Conservation (phyloP, 768 basidiomycete species). For the Neoboletus magnificus region DNA sequence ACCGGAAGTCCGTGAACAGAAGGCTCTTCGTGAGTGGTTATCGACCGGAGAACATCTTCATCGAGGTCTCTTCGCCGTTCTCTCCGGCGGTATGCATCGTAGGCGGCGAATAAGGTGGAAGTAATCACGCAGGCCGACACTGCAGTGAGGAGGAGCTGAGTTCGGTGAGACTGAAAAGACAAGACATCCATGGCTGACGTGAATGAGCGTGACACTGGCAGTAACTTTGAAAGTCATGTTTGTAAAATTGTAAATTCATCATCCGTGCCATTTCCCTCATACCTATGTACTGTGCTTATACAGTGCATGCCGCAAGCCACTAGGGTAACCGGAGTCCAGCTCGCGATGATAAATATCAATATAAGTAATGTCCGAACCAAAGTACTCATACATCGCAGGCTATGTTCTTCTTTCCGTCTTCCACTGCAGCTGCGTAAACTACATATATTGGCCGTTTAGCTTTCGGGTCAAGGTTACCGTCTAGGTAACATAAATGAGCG, state of each 20-base stretch:
- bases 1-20: neutral
- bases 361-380: constrained; percentile 19
- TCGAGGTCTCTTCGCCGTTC: constrained; percentile 53
- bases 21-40: constrained; percentile 29
- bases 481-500: constrained; percentile 40
- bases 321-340: constrained; percentile 10
- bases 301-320: constrained; percentile 1
- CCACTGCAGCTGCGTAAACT: neutral
- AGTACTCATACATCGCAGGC: constrained; percentile 21
- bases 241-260: neutral
- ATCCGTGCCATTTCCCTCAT: constrained; percentile 2
- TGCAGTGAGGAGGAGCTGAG: constrained; percentile 66
- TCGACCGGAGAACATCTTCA: constrained; percentile 53
- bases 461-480: neutral
- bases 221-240: neutral
- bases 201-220: neutral
- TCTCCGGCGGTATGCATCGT: constrained; percentile 46
- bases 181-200: constrained; percentile 20
- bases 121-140: constrained; percentile 61
- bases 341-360: constrained; percentile 25
- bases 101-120: constrained; percentile 55
- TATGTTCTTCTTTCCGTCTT: constrained; percentile 3
- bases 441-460: neutral
- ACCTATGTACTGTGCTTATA: too few species aligned
- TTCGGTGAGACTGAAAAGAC: constrained; percentile 47